Base-by-base conservation (phyloP, 1,284 basidiomycete species). In the Ganoderma leucocontextum region DNA sequence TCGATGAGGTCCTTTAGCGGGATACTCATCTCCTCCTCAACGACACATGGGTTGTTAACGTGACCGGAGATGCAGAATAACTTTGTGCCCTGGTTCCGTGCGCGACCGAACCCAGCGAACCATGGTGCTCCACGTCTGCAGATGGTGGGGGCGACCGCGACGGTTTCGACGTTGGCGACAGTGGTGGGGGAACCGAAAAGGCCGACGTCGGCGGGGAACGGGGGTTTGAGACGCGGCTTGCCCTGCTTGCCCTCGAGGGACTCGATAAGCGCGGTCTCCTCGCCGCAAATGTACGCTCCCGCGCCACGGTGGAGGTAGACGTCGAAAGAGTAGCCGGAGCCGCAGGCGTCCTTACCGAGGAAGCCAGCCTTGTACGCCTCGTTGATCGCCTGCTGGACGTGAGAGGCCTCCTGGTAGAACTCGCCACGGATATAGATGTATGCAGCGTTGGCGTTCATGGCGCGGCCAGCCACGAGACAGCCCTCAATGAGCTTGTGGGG, bases 341-440 rank as follows among this genome's bases (percentile, higher is more conserved):
- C 93, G 81, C 97, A 99, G 0, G 96, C 94, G 80, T 98, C 89
- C 82, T 95, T 94, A 72, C 97, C 97, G 71, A 99, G 86, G 67
- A 97, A 85, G n/a, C 97, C 96, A 59, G 90, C 91, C 66, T 91
- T 90, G 85, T 99, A 99, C 1, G 97, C 96, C 81, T 98, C 97
- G 77, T 93, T 88, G 82, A 99, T 98, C 64, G 97, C 97, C 79
- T 95, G 92, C 81, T 97, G 95, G 57, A 99, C 87, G 80, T 97
- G 95, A 8, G 91, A 89, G 1, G 96, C 97, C 82, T 99, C 97
- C 81, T 96, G 94, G 83, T 94, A 93, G 83, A 99, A 99, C 82
- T 99, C 97, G 76, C 97, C 97, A 75, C 98, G 96, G 76, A 98
- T 96, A 84, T 99, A 99, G 81, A 99, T 99, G 87, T 99, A 99